These are phyloP conservation scores for Leptographium galeiforme DNA, from an alignment of 2,329 filamentous ascomycete species.

Conservation along the genomic window DNA sequence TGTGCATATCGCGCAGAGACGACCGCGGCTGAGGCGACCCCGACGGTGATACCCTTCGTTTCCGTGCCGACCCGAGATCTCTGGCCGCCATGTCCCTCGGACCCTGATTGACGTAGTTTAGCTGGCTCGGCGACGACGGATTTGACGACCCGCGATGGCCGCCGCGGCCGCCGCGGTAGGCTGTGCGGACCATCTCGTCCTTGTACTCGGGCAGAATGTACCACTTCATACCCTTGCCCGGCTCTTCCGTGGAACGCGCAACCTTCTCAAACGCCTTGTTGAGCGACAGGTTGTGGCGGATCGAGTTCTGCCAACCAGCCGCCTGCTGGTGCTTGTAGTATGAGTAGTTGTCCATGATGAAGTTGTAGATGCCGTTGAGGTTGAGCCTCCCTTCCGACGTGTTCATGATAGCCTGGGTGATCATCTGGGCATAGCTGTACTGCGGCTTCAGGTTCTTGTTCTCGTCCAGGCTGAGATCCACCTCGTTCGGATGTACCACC, in stretches of 20 bases:
- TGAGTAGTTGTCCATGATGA: conserved; percentile 80
- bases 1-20: conserved; percentile 35
- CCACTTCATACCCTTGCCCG: conserved; percentile 99
- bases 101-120: conserved; percentile 47
- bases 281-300: conserved; percentile 87
- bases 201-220: conserved; percentile 73
- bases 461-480: conserved; percentile 69
- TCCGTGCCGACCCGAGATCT: conserved; percentile 39
- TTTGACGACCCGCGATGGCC: conserved; percentile 56
- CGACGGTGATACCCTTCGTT: conserved; percentile 40
- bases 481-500: conserved; percentile 37
- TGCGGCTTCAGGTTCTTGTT: conserved; percentile 89
- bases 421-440: conserved; percentile 93
- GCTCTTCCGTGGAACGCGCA: conserved; percentile 81
- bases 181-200: conserved; percentile 76
- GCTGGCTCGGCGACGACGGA: conserved; percentile 51
- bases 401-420: conserved; percentile 87
- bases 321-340: conserved; percentile 73
- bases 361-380: conserved; percentile 83
- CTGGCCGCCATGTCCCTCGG: conserved; percentile 39
- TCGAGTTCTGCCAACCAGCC: conserved; percentile 88
- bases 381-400: conserved; percentile 81
- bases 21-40: conserved; percentile 42
- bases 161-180: conserved; percentile 45
- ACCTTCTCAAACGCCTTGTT: conserved; percentile 94